phyloP scores from a whole-genome alignment of 2,329 filamentous ascomycete genomes.

The Apiospora malaysiana region DNA sequence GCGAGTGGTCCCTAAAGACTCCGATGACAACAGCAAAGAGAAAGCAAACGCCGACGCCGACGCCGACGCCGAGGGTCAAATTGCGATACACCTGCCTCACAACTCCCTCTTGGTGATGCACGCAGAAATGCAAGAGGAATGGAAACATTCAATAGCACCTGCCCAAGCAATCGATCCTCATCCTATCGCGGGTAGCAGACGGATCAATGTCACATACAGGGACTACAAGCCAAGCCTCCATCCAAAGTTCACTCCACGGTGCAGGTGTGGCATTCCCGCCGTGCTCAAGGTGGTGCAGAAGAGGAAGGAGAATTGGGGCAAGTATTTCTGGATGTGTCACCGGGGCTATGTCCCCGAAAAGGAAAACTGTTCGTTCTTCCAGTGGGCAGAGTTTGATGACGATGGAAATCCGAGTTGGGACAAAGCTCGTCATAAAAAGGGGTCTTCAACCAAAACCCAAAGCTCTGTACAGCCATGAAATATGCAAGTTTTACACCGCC shows the following conservation, averaged over 20 bases:
- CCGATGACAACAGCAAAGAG: slow-evolving; percentile 45
- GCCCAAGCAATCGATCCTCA: slow-evolving; percentile 82
- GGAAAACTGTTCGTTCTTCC: slow-evolving; percentile 76
- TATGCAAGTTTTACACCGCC: neutral
- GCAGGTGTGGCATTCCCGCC: slow-evolving; percentile 72
- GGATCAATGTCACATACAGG: slow-evolving; percentile 94
- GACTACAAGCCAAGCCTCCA: slow-evolving; percentile 81
- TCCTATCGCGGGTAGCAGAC: slow-evolving; percentile 76
- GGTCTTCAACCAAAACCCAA: neutral
- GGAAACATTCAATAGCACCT: slow-evolving; percentile 88
- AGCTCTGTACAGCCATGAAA: neutral
- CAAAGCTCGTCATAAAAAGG: slow-evolving; percentile 35
- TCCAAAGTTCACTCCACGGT: slow-evolving; percentile 78
- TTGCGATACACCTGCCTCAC: slow-evolving; percentile 91
- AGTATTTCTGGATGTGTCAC: slow-evolving; percentile 96
- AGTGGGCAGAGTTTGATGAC: slow-evolving; percentile 87
- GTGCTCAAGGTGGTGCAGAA: slow-evolving; percentile 80
- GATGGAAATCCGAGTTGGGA: slow-evolving; percentile 80
- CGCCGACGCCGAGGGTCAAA: slow-evolving; percentile 78
- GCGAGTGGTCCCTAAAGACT: slow-evolving; percentile 69
- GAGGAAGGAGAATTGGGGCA: slow-evolving; percentile 76
- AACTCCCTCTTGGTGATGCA: slow-evolving; percentile 96
- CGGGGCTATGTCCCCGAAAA: slow-evolving; percentile 72
- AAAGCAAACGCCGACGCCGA: slow-evolving; percentile 64
- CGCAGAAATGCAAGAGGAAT: slow-evolving; percentile 95